Evolutionary conservation across 2,329 filamentous ascomycete species (phyloP), one percentile per base, ranked within the genome.

Genomic region (Aspergillus fumigatus): DNA sequence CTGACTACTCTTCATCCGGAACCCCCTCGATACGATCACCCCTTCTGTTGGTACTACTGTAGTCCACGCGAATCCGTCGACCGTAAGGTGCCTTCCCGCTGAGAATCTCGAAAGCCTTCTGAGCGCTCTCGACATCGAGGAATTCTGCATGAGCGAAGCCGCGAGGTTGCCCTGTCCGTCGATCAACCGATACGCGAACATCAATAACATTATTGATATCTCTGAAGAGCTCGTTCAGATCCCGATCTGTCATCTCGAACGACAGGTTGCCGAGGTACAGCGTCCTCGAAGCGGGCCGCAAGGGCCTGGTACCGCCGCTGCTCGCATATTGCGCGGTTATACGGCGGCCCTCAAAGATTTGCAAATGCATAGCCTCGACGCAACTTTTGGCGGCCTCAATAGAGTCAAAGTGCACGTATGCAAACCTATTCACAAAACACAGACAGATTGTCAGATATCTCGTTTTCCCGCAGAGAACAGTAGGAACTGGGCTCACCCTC

Each of bases 61-160:
- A 95, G 72, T 91, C 88, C 25, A 92, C 64, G 55, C 81, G 82
- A 62, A 96, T 75, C 53, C 72, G 68, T 54, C 90, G 82, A 45
- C 86, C 87, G 65, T 87, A 87, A n/a, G 92, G 76, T 50, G 77
- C 72, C 72, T 84, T 83, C 23, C 76, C 73, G 52, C 72, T 62
- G 41, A 96, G 77, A 14, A 78, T 62, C 54, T 85, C 81, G 65
- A 77, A 77, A 0, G 84, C 91, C 59, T 76, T 77, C 54, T 75
- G 66, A n/a, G 90, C 89, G 59, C 84, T 84, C 60, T 85, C 81
- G 41, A 86, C 70, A 64, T 89, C 84, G 47, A 82, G 68, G 72
- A 96, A 96, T 69, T 95, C 90, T 50, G 87, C 88, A 70, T 96
- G 91, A 21, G 88, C 89, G 70, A 94, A 96, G 59, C 92, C 92